Evolutionary conservation across 1,284 basidiomycete genomes (phyloP).

Genomic region (Heliocybe sulcata): DNA sequence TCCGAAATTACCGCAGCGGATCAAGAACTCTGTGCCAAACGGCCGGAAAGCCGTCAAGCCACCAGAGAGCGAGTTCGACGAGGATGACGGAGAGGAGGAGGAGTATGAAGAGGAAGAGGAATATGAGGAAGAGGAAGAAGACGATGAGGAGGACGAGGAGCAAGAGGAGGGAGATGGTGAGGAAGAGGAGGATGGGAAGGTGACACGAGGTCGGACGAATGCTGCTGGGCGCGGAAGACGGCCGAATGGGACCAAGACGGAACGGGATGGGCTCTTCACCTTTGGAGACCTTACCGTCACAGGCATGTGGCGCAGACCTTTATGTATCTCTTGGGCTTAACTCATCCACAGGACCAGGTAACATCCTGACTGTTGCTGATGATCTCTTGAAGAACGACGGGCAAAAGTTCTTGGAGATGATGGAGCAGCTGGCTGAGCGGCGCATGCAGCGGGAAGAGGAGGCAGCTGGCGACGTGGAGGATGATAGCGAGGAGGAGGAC

Average conservation of each 20-base stretch:
- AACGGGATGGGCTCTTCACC: constrained; percentile 66
- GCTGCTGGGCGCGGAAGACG: constrained; percentile 18
- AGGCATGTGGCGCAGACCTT: constrained; percentile 39
- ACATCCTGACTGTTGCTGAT: constrained; percentile 98
- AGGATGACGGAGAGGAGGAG: constrained; percentile 52
- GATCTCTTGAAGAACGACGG: constrained; percentile 98
- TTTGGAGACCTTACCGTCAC: constrained; percentile 80
- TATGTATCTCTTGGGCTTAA: constrained; percentile 6
- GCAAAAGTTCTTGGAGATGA: constrained; percentile 99
- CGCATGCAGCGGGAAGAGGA: constrained; percentile 92
- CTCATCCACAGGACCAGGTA: constrained; percentile 49
- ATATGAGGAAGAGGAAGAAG: constrained; percentile 59
- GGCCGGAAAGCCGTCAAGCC: constrained; percentile 12
- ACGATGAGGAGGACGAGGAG: constrained; percentile 59
- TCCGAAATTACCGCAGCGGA: constrained; percentile 32
- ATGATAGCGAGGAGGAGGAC: constrained; percentile 44
- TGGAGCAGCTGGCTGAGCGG: constrained; percentile 97
- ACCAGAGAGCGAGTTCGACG: constrained; percentile 55
- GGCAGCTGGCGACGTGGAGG: constrained; percentile 69
- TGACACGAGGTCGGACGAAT: constrained; percentile 13
- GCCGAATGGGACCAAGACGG: constrained; percentile 29
- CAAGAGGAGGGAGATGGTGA: constrained; percentile 59
- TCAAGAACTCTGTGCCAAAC: constrained; percentile 25
- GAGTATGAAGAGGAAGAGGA: constrained; percentile 55
- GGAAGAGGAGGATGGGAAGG: constrained; percentile 40